These are phyloP conservation scores for Leptographium procerum DNA, from an alignment of 2,329 filamentous ascomycete species.

Conservation along the genomic window DNA sequence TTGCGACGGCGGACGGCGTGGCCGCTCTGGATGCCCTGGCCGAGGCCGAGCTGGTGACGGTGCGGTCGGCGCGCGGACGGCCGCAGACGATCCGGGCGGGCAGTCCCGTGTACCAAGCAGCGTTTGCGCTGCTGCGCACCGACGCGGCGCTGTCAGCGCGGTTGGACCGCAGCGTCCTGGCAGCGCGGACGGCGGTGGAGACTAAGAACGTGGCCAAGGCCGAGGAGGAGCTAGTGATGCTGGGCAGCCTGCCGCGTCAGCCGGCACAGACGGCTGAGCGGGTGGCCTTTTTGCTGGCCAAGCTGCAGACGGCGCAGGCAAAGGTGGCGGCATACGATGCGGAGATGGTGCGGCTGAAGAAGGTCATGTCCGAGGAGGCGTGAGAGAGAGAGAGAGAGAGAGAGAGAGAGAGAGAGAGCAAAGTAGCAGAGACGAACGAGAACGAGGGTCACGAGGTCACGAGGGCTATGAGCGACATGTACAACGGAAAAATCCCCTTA, in stretches of 20 bases:
- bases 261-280: slow-evolving; percentile 56
- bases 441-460: not conserved
- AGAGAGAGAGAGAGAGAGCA: not conserved
- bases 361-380: slow-evolving; percentile 39
- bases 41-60: slow-evolving; percentile 73
- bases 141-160: slow-evolving; percentile 64
- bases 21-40: slow-evolving; percentile 68
- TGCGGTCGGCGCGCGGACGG: slow-evolving; percentile 62
- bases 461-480: not conserved
- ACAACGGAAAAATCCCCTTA: not conserved
- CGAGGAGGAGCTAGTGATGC: slow-evolving; percentile 61
- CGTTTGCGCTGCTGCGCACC: slow-evolving; percentile 59
- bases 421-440: too few species aligned
- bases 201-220: slow-evolving; percentile 64
- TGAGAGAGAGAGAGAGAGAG: not conserved
- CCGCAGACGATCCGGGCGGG: slow-evolving; percentile 69
- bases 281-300: slow-evolving; percentile 60
- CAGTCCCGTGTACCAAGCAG: slow-evolving; percentile 75
- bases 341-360: slow-evolving; percentile 62
- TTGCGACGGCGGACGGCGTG: slow-evolving; percentile 60
- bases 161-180: slow-evolving; percentile 60
- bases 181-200: slow-evolving; percentile 60
- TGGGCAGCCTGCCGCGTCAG: slow-evolving; percentile 61
- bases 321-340: slow-evolving; percentile 65
- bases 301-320: slow-evolving; percentile 60